Base-by-base conservation (phyloP, 768 basidiomycete genomes). In the Dendrothele bispora region DNA sequence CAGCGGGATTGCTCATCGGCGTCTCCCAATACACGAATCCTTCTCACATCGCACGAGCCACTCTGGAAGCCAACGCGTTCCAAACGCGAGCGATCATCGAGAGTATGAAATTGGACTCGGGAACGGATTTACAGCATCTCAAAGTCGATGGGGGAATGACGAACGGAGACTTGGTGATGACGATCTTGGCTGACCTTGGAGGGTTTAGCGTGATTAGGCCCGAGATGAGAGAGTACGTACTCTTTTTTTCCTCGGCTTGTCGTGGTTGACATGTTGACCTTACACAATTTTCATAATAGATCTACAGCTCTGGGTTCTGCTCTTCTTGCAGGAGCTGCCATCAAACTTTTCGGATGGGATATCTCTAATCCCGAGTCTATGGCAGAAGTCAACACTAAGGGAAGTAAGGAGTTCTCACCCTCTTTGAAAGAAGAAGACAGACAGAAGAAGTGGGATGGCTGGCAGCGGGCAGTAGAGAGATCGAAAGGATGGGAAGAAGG, bases 111-210 rank as follows among this genome's bases (percentile, higher is more conserved):
- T 71, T 88, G 45, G 95, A 99, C 69, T 87, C 90, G n/a, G 79
- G 78, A 14, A 73, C 75, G 4, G 83, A 88, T 39, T 77, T 97
- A 45, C 84, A 86, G 60, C 79, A 88, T 56, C 82, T 99, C 53
- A 95, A 88, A 64, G 95, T 99, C 28, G 97, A 98, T 64, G 97
- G 97, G n/a, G 93, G 94, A 14, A 95, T 97, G 88, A 97, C 94
- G 10, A 95, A 95, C 55, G 90, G 91, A 27, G 91, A 95, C 60
- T 66, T 89, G 24, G 89, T 86, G 48, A 91, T 95, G 93, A 74
- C 79, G 57, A 71, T 95, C 39, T 76, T 95, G 50, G 91, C 91
- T 3, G 88, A 97, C 63, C 73, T 95, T 35, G 92, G 94, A 25
- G 95, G 95, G 12, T 95, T 97, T 68, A 83, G 82, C 24, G 91